Conservation (phyloP, 768 basidiomycete species). For the Paxillus ammoniavirescens region DNA sequence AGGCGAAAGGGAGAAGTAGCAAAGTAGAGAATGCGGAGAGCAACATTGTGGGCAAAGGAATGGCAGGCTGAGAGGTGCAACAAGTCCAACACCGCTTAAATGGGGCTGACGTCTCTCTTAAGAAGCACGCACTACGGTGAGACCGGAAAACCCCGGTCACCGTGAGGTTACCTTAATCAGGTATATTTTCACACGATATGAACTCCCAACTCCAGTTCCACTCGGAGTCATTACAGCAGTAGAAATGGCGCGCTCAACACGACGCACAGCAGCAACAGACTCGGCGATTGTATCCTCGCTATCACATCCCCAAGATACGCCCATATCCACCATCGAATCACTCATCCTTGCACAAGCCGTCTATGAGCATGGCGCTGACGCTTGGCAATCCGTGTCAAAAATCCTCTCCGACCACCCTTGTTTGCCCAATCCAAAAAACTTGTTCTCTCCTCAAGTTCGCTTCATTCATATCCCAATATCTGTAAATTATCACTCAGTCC, state of each 20-base stretch:
- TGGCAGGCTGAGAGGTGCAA: constrained; percentile 8
- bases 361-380: constrained; percentile 71
- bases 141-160: no score
- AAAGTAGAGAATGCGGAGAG: constrained; percentile 40
- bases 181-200: background rate
- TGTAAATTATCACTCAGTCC: constrained; percentile 15
- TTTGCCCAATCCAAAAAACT: constrained; percentile 55
- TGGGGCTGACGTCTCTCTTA: constrained; percentile 11
- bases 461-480: constrained; percentile 6
- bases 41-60: constrained; percentile 38
- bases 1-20: constrained; percentile 45
- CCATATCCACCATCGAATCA: constrained; percentile 52
- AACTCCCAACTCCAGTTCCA: no score
- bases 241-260: constrained; percentile 28
- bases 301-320: constrained; percentile 2
- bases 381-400: constrained; percentile 67
- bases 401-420: constrained; percentile 72
- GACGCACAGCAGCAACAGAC: constrained; percentile 8
- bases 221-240: no score
- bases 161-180: no score
- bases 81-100: constrained; percentile 23
- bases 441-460: constrained; percentile 69
- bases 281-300: constrained; percentile 1
- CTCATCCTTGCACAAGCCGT: constrained; percentile 86
- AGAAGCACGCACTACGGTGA: no score